A percentile compares a stretch with the other conserved stretches of the same genome.
Conservation (phyloP, 805 yeast genomes). For the Zygosaccharomyces rouxii region DNA sequence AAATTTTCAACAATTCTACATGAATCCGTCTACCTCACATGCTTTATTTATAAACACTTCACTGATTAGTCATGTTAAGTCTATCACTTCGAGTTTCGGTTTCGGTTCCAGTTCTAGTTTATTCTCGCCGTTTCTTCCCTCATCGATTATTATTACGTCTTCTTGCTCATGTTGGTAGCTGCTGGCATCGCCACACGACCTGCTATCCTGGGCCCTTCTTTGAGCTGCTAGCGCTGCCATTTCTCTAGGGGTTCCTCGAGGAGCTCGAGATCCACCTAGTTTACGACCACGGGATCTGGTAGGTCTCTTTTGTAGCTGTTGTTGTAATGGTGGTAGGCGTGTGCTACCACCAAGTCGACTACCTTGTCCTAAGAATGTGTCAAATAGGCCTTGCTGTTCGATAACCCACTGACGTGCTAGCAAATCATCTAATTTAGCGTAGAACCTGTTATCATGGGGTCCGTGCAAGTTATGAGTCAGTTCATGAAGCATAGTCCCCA, state of each 20-base stretch:
- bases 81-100: constrained; percentile 3
- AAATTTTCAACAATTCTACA: neutral
- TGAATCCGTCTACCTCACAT: neutral
- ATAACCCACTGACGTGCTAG: constrained; percentile 44
- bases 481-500: constrained; percentile 88
- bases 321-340: neutral
- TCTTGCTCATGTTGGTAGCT: constrained; percentile 1
- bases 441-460: constrained; percentile 73
- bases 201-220: constrained; percentile 24
- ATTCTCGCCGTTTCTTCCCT: neutral
- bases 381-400: constrained; percentile 29
- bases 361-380: constrained; percentile 33
- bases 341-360: constrained; percentile 23
- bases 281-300: constrained; percentile 10
- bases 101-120: neutral
- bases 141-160: constrained; percentile 4
- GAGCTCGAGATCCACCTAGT: constrained; percentile 8
- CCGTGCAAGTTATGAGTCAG: constrained; percentile 76
- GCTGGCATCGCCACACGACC: constrained; percentile 20
- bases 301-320: constrained; percentile 6
- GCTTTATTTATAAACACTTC: neutral
- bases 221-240: constrained; percentile 35
- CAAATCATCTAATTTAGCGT: constrained; percentile 57
- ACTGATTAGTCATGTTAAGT: constrained; percentile 1
- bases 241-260: constrained; percentile 23